These are phyloP conservation scores for Neohortaea acidophila DNA, from an alignment of 495 filamentous ascomycete species.

Conservation along the genomic window DNA sequence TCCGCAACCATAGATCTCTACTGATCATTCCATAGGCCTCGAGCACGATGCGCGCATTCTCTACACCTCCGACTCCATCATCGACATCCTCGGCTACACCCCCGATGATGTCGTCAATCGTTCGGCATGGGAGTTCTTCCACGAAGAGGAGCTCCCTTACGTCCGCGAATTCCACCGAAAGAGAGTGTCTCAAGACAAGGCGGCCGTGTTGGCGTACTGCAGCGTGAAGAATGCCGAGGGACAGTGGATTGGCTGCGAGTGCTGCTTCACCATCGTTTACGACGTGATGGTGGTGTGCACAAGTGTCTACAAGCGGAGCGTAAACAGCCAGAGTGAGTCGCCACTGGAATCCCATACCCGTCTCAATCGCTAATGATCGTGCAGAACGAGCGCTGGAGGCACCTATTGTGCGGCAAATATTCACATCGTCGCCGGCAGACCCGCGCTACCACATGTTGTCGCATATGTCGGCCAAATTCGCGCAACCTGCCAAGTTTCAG, in stretches of 20 bases:
- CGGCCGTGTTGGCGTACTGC: constrained; percentile 70
- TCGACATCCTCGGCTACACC: constrained; percentile 67
- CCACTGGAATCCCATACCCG: constrained; percentile 3
- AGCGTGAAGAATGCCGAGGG: constrained; percentile 52
- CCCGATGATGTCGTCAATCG: constrained; percentile 60
- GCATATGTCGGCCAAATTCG: constrained; percentile 71
- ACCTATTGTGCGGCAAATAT: constrained; percentile 60
- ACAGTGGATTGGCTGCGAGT: constrained; percentile 69
- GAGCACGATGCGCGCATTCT: constrained; percentile 63
- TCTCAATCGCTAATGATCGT: background rate
- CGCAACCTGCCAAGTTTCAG: constrained; percentile 41
- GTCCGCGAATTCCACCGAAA: constrained; percentile 57
- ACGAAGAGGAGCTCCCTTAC: constrained; percentile 64
- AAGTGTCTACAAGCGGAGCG: constrained; percentile 56
- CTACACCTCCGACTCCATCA: constrained; percentile 70
- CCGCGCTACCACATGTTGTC: constrained; percentile 85
- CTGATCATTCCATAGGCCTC: constrained; percentile 39
- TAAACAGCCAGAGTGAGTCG: constrained; percentile 58
- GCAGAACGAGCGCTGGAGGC: constrained; percentile 66
- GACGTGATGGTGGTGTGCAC: constrained; percentile 77
- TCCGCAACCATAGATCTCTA: background rate
- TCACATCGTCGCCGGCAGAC: constrained; percentile 67
- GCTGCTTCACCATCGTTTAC: constrained; percentile 78
- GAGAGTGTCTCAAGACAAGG: constrained; percentile 66
- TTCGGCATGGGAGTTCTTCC: constrained; percentile 78